phyloP scores from a whole-genome alignment of 192 early-diverging fungal genomes.

The Rhizophagus prolifer region DNA sequence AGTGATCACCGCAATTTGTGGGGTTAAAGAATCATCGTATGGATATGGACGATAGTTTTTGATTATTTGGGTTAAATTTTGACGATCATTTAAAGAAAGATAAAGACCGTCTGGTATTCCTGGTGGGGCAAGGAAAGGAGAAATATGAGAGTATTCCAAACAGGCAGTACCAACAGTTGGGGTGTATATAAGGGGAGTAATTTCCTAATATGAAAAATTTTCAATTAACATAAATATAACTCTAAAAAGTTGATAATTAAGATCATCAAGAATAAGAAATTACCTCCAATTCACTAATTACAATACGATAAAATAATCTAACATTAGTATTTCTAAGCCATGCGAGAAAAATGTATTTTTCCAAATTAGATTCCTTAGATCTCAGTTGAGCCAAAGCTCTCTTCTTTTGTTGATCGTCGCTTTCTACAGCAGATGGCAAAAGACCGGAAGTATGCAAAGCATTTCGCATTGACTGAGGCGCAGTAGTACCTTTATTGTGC shows the following conservation, averaged over 20 bases:
- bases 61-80: constrained; percentile 75
- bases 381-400: constrained; percentile 73
- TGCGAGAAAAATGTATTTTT: constrained; percentile 86
- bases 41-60: constrained; percentile 72
- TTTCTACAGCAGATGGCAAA: constrained; percentile 73
- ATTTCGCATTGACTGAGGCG: constrained; percentile 47
- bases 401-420: constrained; percentile 68
- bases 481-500: constrained; percentile 73
- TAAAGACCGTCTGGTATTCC: constrained; percentile 82
- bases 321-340: constrained; percentile 78
- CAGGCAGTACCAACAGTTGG: constrained; percentile 85
- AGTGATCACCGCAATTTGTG: constrained; percentile 90
- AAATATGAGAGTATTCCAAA: constrained; percentile 85
- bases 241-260: not conserved
- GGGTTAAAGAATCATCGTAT: constrained; percentile 51
- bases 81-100: constrained; percentile 73
- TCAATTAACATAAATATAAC: not conserved
- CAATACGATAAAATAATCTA: constrained; percentile 80
- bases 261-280: not conserved
- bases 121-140: constrained; percentile 78
- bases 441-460: constrained; percentile 69
- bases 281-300: constrained; percentile 76
- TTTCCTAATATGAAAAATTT: constrained; percentile 49
- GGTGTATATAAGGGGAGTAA: constrained; percentile 79
- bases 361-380: constrained; percentile 65